These are phyloP conservation scores for Penicillium mononematosum DNA, from an alignment of 495 filamentous ascomycete genomes.

Conservation along the genomic window DNA sequence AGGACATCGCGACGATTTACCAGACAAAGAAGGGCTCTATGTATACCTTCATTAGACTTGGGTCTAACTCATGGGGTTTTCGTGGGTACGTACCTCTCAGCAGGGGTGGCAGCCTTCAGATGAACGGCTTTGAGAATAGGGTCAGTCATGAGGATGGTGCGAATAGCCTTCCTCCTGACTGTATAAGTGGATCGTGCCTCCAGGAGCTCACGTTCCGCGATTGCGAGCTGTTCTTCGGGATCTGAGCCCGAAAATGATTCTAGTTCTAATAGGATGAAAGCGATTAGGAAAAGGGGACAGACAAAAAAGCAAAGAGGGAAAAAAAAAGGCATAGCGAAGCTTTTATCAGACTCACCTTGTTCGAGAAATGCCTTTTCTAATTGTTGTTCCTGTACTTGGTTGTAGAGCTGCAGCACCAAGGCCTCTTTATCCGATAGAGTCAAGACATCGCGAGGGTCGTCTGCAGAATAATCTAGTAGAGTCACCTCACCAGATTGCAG, in stretches of 20 bases:
- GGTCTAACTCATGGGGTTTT: conserved; percentile 3
- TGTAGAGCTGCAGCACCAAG: conserved; percentile 63
- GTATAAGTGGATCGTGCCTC: conserved; percentile 67
- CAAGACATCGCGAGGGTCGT: conserved; percentile 48
- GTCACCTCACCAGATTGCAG: conserved; percentile 38
- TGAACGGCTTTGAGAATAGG: conserved; percentile 77
- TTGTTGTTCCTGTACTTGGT: conserved; percentile 65
- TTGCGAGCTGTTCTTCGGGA: conserved; percentile 50
- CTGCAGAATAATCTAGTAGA: conserved; percentile 41
- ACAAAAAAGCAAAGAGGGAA: conserved; percentile 7
- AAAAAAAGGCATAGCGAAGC: neutral
- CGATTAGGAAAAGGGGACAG: conserved; percentile 10
- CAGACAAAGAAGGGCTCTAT: conserved; percentile 62
- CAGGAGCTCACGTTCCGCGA: conserved; percentile 62
- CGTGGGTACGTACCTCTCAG: conserved; percentile 58
- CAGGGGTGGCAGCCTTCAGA: conserved; percentile 59
- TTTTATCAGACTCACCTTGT: conserved; percentile 38
- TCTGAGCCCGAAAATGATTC: conserved; percentile 41
- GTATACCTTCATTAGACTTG: conserved; percentile 7
- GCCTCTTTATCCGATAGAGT: conserved; percentile 61
- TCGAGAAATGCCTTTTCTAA: conserved; percentile 67
- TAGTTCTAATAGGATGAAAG: conserved; percentile 23
- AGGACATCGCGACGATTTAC: conserved; percentile 66
- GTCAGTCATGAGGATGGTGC: conserved; percentile 64
- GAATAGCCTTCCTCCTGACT: conserved; percentile 63